phyloP scores from a whole-genome alignment of 192 early-diverging fungal species.

The Spizellomyces punctatus region DNA sequence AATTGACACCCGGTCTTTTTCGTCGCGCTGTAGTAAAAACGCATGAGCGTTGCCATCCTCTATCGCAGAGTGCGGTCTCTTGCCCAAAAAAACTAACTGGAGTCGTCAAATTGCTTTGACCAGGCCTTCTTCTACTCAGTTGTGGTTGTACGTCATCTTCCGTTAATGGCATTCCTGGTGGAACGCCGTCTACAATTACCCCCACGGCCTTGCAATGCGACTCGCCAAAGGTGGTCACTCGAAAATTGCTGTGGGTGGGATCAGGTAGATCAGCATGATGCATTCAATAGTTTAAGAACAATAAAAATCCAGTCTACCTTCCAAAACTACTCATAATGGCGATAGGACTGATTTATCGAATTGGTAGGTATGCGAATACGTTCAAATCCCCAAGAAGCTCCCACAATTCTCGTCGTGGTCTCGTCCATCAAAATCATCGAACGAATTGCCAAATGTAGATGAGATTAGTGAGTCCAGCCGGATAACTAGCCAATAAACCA shows the following conservation, averaged over 20 bases:
- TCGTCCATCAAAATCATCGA: not conserved
- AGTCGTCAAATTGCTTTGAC: conserved; percentile 94
- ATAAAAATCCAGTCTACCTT: conserved; percentile 6
- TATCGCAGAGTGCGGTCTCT: not conserved
- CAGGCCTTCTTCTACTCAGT: conserved; percentile 88
- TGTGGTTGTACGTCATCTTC: conserved; percentile 93
- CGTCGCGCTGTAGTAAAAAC: conserved; percentile 72
- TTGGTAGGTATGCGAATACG: not conserved
- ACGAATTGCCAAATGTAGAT: too few relatives aligned
- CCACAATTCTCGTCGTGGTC: not conserved
- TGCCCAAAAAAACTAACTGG: conserved; percentile 62
- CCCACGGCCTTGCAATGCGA: conserved; percentile 98
- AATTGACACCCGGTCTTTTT: conserved; percentile 92
- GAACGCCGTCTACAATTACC: conserved; percentile 93
- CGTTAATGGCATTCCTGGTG: conserved; percentile 88
- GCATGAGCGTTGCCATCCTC: conserved; percentile 84
- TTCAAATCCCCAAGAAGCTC: not conserved
- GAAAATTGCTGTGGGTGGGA: conserved; percentile 5
- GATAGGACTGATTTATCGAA: not conserved
- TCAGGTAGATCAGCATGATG: not conserved
- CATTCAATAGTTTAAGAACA: not conserved
- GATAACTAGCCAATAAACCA: too few relatives aligned
- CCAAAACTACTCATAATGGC: conserved; percentile 22
- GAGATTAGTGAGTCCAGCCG: too few relatives aligned
- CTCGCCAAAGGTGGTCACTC: conserved; percentile 92